Evolutionary conservation across 306 rosid genomes (phyloP).

Genomic region (Macrotyloma uniflorum): DNA sequence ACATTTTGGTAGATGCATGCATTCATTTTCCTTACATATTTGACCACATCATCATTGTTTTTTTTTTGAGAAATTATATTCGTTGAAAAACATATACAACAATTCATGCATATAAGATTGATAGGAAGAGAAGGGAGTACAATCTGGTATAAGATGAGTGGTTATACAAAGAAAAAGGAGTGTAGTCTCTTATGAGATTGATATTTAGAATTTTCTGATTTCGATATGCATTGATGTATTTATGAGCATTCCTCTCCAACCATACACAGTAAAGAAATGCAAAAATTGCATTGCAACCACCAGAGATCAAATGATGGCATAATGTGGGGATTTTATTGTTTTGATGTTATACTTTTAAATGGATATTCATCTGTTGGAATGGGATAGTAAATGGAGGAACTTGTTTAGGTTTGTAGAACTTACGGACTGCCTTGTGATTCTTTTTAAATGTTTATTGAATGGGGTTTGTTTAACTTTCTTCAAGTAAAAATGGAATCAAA

Average conservation of each 20-base stretch:
- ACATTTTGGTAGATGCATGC: constrained; percentile 5
- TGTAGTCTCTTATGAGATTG: not conserved
- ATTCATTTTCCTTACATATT: not conserved
- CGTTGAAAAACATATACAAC: not conserved
- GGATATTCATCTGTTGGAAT: too few relatives aligned
- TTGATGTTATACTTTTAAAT: not conserved
- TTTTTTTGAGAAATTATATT: not conserved
- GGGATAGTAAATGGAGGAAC: not conserved
- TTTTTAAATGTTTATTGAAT: not conserved
- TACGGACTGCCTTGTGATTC: not conserved
- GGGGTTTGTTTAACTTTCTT: too few relatives aligned
- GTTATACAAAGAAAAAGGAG: not conserved
- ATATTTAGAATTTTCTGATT: not conserved
- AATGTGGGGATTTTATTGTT: constrained; percentile 1
- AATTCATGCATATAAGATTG: not conserved
- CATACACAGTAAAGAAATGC: not conserved
- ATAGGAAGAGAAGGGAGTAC: not conserved
- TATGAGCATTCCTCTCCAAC: not conserved
- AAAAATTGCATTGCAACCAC: not conserved
- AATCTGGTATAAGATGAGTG: not conserved
- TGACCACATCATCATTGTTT: not conserved
- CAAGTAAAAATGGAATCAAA: too few relatives aligned
- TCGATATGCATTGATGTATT: not conserved
- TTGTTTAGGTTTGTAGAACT: not conserved
- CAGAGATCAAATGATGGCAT: not conserved